Conservation (phyloP, 192 early-diverging fungal species). For the Rhizophlyctis rosea region DNA sequence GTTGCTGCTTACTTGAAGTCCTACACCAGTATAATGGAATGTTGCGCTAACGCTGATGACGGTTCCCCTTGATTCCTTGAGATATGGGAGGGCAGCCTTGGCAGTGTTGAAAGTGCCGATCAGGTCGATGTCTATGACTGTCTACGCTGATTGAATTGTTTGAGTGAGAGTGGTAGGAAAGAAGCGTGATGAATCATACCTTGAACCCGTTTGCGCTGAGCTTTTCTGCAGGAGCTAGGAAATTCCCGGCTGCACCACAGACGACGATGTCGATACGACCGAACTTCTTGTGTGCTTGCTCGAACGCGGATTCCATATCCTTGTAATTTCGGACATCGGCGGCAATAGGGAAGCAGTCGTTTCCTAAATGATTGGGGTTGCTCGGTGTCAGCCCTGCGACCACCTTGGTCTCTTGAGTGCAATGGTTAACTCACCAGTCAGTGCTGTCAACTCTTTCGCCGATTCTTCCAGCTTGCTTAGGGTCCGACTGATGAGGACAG, state of each 20-base stretch:
- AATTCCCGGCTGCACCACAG: constrained; percentile 71
- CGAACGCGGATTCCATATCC: constrained; percentile 57
- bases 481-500: constrained; percentile 63
- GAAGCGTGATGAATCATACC: constrained; percentile 18
- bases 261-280: constrained; percentile 69
- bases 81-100: constrained; percentile 64
- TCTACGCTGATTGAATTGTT: too few species aligned
- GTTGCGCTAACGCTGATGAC: constrained; percentile 73
- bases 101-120: constrained; percentile 75
- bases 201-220: constrained; percentile 71
- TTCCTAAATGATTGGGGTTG: not conserved
- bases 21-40: constrained; percentile 56
- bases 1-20: constrained; percentile 38
- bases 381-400: constrained; percentile 3
- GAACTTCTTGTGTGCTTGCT: constrained; percentile 55
- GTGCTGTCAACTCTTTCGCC: constrained; percentile 55
- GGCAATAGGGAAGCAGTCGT: constrained; percentile 41
- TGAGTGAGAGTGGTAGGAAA: too few species aligned
- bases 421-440: constrained; percentile 41
- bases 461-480: constrained; percentile 64
- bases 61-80: constrained; percentile 62
- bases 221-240: constrained; percentile 60
- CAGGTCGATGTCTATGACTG: constrained; percentile 52
- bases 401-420: not conserved
- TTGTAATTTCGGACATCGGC: constrained; percentile 64